phyloP scores from a whole-genome alignment of 208 protist genomes.

The Crithidia sp. region DNA sequence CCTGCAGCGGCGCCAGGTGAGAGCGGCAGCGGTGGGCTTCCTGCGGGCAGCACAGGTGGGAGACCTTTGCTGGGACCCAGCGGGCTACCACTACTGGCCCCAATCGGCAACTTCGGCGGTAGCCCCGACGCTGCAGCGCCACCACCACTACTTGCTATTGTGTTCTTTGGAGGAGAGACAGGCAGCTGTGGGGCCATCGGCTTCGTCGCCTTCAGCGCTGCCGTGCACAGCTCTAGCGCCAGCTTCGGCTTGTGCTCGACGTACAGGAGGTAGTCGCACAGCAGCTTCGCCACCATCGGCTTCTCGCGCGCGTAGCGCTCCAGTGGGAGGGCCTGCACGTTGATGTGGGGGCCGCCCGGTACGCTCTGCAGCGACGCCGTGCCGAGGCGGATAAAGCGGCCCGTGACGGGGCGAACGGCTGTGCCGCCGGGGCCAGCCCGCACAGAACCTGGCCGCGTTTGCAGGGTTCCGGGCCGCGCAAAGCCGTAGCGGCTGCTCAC shows the following conservation, averaged over 20 bases:
- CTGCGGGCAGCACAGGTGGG: conserved; percentile 22
- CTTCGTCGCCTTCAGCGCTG: conserved; percentile 45
- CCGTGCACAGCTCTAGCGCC: conserved; percentile 90
- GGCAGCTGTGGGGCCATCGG: background rate
- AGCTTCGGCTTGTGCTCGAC: conserved; percentile 92
- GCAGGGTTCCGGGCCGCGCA: conserved; percentile 78
- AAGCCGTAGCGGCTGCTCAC: conserved; percentile 84
- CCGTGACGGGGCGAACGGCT: conserved; percentile 80
- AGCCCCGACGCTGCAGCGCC: background rate
- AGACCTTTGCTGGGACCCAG: conserved; percentile 12
- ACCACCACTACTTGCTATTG: background rate
- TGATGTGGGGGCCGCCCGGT: conserved; percentile 84
- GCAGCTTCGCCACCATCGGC: conserved; percentile 91
- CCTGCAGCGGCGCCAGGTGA: background rate
- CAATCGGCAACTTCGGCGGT: conserved; percentile 15
- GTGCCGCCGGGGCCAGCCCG: conserved; percentile 51
- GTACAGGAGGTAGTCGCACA: conserved; percentile 96
- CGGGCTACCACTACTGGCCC: background rate
- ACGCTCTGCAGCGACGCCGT: conserved; percentile 91
- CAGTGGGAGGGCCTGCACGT: conserved; percentile 85
- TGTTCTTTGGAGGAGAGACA: conserved; percentile 5
- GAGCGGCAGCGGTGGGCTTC: background rate
- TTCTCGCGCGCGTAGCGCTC: conserved; percentile 89
- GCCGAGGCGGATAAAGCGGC: conserved; percentile 92
- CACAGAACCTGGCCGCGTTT: conserved; percentile 46